Evolutionary conservation across 139 green algal species (phyloP), one percentile per base, ranked within the genome.

Genomic region (Chlorella sp.): DNA sequence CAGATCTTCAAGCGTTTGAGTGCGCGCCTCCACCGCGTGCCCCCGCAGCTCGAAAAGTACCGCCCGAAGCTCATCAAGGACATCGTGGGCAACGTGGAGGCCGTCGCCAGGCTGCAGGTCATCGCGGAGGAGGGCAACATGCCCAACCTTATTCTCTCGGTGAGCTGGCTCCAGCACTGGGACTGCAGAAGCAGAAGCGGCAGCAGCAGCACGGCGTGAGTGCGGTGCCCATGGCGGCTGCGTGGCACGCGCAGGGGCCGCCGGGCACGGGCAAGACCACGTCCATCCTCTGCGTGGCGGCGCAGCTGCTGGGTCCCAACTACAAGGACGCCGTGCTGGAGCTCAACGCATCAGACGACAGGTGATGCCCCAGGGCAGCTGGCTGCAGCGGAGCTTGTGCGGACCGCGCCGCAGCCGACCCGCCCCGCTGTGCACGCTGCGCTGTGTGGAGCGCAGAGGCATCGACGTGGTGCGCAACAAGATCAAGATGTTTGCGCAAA

Each of bases 401-500:
- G n/a, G n/a, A n/a, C n/a, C n/a, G n/a, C n/a, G n/a, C n/a, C n/a
- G n/a, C n/a, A n/a, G n/a, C n/a, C n/a, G n/a, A n/a, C n/a, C n/a
- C n/a, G n/a, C n/a, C n/a, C n/a, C n/a, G n/a, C n/a, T n/a, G n/a
- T n/a, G n/a, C n/a, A n/a, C n/a, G n/a, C n/a, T n/a, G n/a, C n/a
- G n/a, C n/a, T n/a, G n/a, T n/a, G n/a, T n/a, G n/a, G n/a, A n/a
- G n/a, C 74, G 55, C 83, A 94, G 94, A 68, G 96, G 96, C 14
- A 99, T 99, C 55, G 94, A 99, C 60, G 93, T 98, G 5, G 96
- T 99, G 36, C 87, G 96, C 55, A 98, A 98, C 86, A 98, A 97
- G 77, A 98, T 99, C 80, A 99, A 99, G 86, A 97, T 98, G 90
- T 99, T 99, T 88, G 95, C 96, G 1, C 95, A 98, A 80, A 96